phyloP scores from a whole-genome alignment of 768 basidiomycete genomes.

The Termitomyces sp. region DNA sequence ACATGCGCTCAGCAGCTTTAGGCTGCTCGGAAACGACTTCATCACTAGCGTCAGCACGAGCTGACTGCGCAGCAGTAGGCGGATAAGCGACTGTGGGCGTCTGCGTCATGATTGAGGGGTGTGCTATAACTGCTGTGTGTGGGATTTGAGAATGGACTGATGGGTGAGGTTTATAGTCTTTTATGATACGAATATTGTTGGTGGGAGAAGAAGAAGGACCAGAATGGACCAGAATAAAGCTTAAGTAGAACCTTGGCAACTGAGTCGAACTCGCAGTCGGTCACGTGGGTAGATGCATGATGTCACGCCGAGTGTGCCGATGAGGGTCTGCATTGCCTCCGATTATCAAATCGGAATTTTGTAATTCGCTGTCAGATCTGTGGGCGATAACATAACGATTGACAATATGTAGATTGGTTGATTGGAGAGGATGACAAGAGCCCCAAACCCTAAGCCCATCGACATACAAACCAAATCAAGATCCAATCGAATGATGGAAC shows the following conservation, averaged over 20 bases:
- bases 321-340: neutral
- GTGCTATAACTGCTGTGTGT: neutral
- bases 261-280: neutral
- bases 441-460: too few species aligned
- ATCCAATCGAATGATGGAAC: neutral
- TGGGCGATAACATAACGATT: too few species aligned
- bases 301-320: neutral
- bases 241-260: neutral
- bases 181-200: neutral
- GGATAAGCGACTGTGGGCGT: neutral
- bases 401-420: too few species aligned
- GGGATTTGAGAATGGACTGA: neutral
- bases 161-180: neutral
- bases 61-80: neutral
- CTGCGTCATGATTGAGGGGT: neutral
- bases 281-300: neutral
- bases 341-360: neutral
- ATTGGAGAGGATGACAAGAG: too few species aligned
- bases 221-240: too few species aligned
- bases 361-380: too few species aligned
- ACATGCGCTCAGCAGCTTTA: neutral
- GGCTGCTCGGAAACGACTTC: slow-evolving; percentile 1
- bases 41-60: neutral
- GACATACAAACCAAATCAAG: neutral
- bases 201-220: neutral